These are phyloP conservation scores for Giardia duodenalis DNA, from an alignment of 208 protist genomes.

Conservation along the genomic window DNA sequence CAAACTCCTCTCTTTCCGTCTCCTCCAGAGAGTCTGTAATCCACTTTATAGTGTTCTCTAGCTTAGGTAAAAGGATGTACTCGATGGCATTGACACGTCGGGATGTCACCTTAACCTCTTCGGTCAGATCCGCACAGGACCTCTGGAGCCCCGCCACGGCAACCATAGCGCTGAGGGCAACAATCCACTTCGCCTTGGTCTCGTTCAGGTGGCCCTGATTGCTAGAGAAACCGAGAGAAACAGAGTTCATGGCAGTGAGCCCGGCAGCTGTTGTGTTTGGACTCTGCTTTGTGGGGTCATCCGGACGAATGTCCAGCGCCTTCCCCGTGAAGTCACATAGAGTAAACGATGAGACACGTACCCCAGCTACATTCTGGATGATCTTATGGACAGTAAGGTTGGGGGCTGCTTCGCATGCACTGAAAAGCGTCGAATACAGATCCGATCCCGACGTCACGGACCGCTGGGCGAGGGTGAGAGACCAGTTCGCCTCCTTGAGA, in stretches of 20 bases:
- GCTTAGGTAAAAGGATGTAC: slow-evolving; percentile 80
- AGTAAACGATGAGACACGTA: slow-evolving; percentile 21
- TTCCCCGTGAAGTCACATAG: not conserved
- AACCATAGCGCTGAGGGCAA: not conserved
- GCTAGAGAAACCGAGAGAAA: not conserved
- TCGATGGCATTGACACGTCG: slow-evolving; percentile 97
- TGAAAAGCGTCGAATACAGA: not conserved
- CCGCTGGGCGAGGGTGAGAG: not conserved
- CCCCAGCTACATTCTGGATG: slow-evolving; percentile 7
- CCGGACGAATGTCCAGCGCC: not conserved
- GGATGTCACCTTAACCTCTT: slow-evolving; percentile 89
- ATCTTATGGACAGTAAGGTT: too few species aligned
- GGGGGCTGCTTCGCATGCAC: not conserved
- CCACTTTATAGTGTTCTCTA: slow-evolving; percentile 15
- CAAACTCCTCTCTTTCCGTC: not conserved
- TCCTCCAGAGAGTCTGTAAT: slow-evolving; percentile 23
- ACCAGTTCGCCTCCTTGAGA: not conserved
- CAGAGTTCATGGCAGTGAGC: too few species aligned
- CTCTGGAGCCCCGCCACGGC: not conserved
- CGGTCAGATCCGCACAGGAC: not conserved
- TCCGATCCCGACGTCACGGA: not conserved
- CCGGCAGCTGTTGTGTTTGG: not conserved
- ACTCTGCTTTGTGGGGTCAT: too few species aligned
- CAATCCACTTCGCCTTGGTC: not conserved
- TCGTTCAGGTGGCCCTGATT: not conserved